These are phyloP conservation scores for Oleoguttula mirabilis DNA, from an alignment of 495 filamentous ascomycete species.

Conservation along the genomic window DNA sequence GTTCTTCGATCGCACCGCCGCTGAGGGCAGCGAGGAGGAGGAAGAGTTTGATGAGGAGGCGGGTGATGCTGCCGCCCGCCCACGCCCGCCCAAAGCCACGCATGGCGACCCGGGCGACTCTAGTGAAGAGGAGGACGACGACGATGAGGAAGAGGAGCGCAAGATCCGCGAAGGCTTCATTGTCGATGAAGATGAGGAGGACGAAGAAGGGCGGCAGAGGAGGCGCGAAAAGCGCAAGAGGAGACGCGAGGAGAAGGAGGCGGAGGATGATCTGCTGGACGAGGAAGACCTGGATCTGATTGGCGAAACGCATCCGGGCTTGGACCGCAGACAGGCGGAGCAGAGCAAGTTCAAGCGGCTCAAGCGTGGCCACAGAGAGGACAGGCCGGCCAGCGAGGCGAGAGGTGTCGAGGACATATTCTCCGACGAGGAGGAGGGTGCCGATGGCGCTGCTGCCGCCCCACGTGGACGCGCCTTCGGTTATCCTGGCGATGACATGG, in stretches of 20 bases:
- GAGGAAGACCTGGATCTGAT: slow-evolving; percentile 96
- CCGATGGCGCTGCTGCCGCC: slow-evolving; percentile 22
- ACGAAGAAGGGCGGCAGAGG: slow-evolving; percentile 51
- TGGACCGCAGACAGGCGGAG: slow-evolving; percentile 31
- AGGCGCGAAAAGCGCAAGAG: slow-evolving; percentile 58
- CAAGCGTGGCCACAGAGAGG: slow-evolving; percentile 80
- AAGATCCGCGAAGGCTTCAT: slow-evolving; percentile 85
- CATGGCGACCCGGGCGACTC: slow-evolving; percentile 58
- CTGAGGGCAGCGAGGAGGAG: slow-evolving; percentile 78
- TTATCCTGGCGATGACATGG: slow-evolving; percentile 62
- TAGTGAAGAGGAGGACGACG: slow-evolving; percentile 91
- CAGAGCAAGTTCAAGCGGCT: slow-evolving; percentile 89
- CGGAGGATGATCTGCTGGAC: slow-evolving; percentile 80
- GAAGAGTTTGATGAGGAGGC: slow-evolving; percentile 77
- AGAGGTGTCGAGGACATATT: slow-evolving; percentile 82
- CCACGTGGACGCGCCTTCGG: slow-evolving; percentile 37
- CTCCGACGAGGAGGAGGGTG: slow-evolving; percentile 79
- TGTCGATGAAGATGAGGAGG: slow-evolving; percentile 68
- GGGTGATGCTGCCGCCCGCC: slow-evolving; percentile 40
- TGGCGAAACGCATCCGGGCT: slow-evolving; percentile 59
- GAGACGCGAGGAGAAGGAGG: slow-evolving; percentile 56
- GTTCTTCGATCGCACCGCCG: slow-evolving; percentile 70
- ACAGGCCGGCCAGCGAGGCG: slow-evolving; percentile 43
- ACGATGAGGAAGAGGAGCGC: slow-evolving; percentile 69
- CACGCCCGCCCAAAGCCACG: slow-evolving; percentile 30